Evolutionary conservation across 1,139 yeast genomes (phyloP).

Genomic region (Citeromyces hawaiiensis): DNA sequence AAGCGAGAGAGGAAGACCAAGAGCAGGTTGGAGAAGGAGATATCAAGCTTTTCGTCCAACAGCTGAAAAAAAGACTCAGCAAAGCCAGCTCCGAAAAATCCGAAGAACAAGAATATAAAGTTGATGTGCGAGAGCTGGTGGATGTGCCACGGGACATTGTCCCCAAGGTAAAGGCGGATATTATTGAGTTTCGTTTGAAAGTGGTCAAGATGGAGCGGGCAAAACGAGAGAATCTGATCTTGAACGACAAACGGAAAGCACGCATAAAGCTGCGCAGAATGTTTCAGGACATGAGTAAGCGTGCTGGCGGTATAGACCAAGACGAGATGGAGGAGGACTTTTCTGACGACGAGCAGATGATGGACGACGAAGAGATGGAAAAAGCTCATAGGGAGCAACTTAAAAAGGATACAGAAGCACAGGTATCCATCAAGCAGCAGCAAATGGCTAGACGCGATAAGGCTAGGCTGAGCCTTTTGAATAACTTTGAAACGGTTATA

Average conservation of each 20-base stretch:
- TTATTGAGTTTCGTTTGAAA: slow-evolving; percentile 47
- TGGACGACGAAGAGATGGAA: slow-evolving; percentile 22
- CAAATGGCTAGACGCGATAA: slow-evolving; percentile 11
- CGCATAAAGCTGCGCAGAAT: slow-evolving; percentile 35
- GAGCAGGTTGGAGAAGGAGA: background rate
- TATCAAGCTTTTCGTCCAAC: background rate
- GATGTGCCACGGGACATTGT: slow-evolving; percentile 51
- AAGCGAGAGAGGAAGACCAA: slow-evolving; percentile 2
- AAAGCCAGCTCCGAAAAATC: slow-evolving; percentile 4
- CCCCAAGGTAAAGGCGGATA: slow-evolving; percentile 43
- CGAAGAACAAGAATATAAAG: slow-evolving; percentile 26
- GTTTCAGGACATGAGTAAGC: slow-evolving; percentile 26
- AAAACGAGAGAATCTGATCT: slow-evolving; percentile 36
- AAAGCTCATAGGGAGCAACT: slow-evolving; percentile 12
- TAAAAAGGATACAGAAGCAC: slow-evolving; percentile 11
- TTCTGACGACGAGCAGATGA: slow-evolving; percentile 8
- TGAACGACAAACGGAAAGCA: slow-evolving; percentile 38
- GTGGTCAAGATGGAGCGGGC: slow-evolving; percentile 46
- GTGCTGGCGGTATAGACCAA: slow-evolving; percentile 11
- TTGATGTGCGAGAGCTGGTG: slow-evolving; percentile 45
- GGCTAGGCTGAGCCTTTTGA: slow-evolving; percentile 8
- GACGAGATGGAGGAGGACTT: slow-evolving; percentile 10
- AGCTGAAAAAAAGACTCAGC: slow-evolving; percentile 2
- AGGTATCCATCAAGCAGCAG: slow-evolving; percentile 6
- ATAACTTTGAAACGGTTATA: slow-evolving; percentile 11